Conservation (phyloP, 2,329 filamentous ascomycete genomes). For the Grosmannia clavigera region DNA sequence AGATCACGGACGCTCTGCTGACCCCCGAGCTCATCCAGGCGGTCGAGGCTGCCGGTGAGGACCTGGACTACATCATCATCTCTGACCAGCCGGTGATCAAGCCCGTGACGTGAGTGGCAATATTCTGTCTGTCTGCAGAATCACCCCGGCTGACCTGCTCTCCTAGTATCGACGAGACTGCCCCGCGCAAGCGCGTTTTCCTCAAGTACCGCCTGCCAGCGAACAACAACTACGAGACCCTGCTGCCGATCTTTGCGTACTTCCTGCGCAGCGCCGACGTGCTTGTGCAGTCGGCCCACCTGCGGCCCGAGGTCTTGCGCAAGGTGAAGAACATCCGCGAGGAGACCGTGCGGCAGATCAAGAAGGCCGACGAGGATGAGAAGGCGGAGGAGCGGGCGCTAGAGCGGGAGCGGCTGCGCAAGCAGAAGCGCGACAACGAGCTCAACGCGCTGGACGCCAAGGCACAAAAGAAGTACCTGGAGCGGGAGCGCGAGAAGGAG, state of each 20-base stretch:
- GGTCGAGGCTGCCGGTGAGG: conserved; percentile 63
- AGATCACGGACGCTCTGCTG: conserved; percentile 78
- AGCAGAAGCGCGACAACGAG: conserved; percentile 79
- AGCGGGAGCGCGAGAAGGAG: conserved; percentile 69
- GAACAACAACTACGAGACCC: conserved; percentile 47
- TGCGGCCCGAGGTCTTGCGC: conserved; percentile 79
- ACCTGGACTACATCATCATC: conserved; percentile 77
- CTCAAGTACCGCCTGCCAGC: conserved; percentile 61
- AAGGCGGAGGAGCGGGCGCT: conserved; percentile 66
- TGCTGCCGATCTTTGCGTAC: conserved; percentile 65
- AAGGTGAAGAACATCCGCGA: conserved; percentile 75
- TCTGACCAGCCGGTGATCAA: conserved; percentile 83
- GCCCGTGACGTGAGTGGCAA: conserved; percentile 59
- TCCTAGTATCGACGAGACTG: conserved; percentile 65
- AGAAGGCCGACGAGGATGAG: conserved; percentile 65
- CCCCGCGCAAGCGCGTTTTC: conserved; percentile 75
- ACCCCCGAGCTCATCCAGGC: conserved; percentile 79
- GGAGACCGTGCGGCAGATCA: conserved; percentile 65
- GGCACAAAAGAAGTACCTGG: conserved; percentile 74
- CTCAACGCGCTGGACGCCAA: conserved; percentile 66
- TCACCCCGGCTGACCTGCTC: neutral
- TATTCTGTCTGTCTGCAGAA: neutral
- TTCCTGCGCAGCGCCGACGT: conserved; percentile 78
- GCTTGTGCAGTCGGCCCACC: conserved; percentile 65
- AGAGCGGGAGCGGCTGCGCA: conserved; percentile 65